Conservation (phyloP, 495 filamentous ascomycete species). For the Trichoderma asperelloides region DNA sequence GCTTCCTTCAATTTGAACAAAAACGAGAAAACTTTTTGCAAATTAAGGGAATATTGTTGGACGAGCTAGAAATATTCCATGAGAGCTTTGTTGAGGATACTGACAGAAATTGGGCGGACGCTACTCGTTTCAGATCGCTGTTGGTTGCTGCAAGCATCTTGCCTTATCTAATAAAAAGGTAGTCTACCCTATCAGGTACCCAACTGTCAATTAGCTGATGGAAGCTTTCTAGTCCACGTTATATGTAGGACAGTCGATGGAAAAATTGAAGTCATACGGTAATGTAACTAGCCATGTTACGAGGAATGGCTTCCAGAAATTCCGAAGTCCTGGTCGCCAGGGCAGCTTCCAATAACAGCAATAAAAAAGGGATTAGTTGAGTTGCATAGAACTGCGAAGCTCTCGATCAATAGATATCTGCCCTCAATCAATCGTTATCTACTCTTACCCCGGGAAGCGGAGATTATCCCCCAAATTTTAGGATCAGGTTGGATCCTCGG, state of each 20-base stretch:
- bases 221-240: not conserved
- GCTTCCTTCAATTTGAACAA: not conserved
- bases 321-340: not conserved
- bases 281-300: not conserved
- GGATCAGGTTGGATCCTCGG: not conserved
- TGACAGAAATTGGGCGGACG: not conserved
- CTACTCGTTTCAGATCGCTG: not conserved
- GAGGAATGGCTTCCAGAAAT: not conserved
- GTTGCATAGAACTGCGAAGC: not conserved
- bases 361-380: not conserved
- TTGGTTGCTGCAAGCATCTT: not conserved
- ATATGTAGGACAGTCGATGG: not conserved
- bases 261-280: not conserved
- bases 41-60: not conserved
- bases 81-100: not conserved
- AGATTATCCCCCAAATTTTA: not conserved
- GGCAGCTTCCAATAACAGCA: not conserved
- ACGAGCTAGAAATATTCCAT: not conserved
- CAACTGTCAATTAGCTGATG: not conserved
- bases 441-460: too few relatives aligned
- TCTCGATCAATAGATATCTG: not conserved
- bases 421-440: not conserved
- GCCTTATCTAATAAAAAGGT: not conserved
- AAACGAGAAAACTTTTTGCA: not conserved
- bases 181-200: not conserved